Percentiles rank a stretch among this genome's conserved stretches.
Conservation (phyloP, 2,329 filamentous ascomycete species). For the Colletotrichum echinochloae region DNA sequence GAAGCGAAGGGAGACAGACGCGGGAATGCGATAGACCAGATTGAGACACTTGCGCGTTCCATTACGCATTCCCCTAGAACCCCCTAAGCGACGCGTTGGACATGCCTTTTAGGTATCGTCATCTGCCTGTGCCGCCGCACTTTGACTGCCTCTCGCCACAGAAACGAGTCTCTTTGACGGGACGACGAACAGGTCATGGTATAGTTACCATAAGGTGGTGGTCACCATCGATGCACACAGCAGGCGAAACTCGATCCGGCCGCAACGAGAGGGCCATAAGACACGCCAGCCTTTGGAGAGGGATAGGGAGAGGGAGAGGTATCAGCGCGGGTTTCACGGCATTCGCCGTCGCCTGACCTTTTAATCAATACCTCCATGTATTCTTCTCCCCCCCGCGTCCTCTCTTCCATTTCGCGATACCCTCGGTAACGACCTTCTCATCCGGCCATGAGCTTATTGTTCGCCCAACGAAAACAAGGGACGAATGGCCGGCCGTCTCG, state of each 20-base stretch:
- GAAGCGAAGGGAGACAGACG: background rate
- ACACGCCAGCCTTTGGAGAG: background rate
- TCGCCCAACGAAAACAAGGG: too few relatives aligned
- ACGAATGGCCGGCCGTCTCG: background rate
- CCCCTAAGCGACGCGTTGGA: background rate
- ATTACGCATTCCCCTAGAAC: background rate
- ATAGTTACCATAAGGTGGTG: too few relatives aligned
- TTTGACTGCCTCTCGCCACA: conserved; percentile 20
- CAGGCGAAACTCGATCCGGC: background rate
- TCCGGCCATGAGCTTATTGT: background rate
- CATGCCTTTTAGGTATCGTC: background rate
- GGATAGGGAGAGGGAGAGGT: background rate
- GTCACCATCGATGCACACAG: background rate
- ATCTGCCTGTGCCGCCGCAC: conserved; percentile 9
- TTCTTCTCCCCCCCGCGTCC: background rate
- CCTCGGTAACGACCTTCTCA: background rate
- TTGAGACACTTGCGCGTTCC: background rate
- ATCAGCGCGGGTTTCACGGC: conserved; percentile 7
- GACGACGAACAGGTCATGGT: background rate
- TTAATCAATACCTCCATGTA: background rate
- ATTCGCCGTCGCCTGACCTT: background rate
- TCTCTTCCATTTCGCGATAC: background rate
- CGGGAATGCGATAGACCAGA: background rate
- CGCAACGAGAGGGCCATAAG: background rate
- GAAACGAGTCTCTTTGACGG: background rate